phyloP scores from a whole-genome alignment of 75 land plant genomes.

The Selaginella tamariscina region DNA sequence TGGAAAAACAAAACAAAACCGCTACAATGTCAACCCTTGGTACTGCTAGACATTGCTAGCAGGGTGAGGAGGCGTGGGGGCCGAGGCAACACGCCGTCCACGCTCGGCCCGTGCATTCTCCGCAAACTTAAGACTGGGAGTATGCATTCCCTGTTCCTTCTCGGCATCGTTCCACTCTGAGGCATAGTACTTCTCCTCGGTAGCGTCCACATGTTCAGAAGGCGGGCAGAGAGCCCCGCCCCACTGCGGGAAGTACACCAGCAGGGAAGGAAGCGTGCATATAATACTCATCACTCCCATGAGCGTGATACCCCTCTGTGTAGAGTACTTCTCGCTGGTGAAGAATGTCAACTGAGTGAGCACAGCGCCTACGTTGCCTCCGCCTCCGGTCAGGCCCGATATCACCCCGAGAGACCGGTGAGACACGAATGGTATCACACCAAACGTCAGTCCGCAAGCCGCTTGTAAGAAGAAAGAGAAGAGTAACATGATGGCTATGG shows the following conservation, averaged over 20 bases:
- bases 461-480: conserved; percentile 72
- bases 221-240: conserved; percentile 61
- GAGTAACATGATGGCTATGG: conserved; percentile 51
- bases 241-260: conserved; percentile 62
- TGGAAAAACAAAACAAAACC: too few species aligned
- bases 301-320: conserved; percentile 34
- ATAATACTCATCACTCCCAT: conserved; percentile 56
- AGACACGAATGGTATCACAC: conserved; percentile 74
- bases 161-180: conserved; percentile 51
- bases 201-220: conserved; percentile 21
- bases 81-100: too few species aligned
- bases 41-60: too few species aligned
- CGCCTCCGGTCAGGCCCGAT: conserved; percentile 64
- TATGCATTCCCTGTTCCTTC: conserved; percentile 40
- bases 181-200: conserved; percentile 52
- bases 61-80: too few species aligned
- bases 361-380: conserved; percentile 55
- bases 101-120: conserved; percentile 54
- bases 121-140: conserved; percentile 47
- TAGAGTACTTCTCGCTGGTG: conserved; percentile 35
- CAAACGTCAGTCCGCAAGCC: conserved; percentile 67
- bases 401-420: conserved; percentile 56
- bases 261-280: conserved; percentile 33
- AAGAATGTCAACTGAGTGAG: conserved; percentile 59
- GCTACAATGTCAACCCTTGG: too few species aligned